These are phyloP conservation scores for Ophiostoma tasmaniense DNA, from an alignment of 2,329 filamentous ascomycete species.

Conservation along the genomic window DNA sequence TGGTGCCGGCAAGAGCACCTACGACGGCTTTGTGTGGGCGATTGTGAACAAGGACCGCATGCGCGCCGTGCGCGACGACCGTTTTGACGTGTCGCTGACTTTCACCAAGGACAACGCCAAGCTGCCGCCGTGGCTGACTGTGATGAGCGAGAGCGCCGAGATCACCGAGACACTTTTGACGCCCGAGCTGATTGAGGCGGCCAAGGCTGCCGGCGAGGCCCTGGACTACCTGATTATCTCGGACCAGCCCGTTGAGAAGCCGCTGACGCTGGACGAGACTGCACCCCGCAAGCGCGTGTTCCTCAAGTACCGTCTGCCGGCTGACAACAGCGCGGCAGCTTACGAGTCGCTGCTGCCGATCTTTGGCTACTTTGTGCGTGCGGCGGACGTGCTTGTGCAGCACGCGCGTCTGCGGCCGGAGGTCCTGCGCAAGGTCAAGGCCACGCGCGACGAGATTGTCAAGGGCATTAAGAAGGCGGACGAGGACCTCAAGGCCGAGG, in stretches of 20 bases:
- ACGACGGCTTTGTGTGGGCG: constrained; percentile 89
- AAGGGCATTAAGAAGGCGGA: constrained; percentile 69
- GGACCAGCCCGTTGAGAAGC: constrained; percentile 83
- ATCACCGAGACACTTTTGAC: constrained; percentile 83
- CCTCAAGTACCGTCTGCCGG: constrained; percentile 64
- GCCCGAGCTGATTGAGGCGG: constrained; percentile 72
- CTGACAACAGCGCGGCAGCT: constrained; percentile 38
- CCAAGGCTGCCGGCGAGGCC: constrained; percentile 67
- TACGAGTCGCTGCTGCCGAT: constrained; percentile 62
- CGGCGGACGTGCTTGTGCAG: constrained; percentile 73
- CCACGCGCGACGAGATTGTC: constrained; percentile 70
- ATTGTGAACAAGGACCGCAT: constrained; percentile 92
- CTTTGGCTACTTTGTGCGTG: constrained; percentile 71
- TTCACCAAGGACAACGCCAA: constrained; percentile 87
- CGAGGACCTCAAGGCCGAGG: constrained; percentile 74
- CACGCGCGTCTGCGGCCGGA: constrained; percentile 81
- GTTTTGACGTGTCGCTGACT: constrained; percentile 90
- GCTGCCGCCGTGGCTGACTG: constrained; percentile 78
- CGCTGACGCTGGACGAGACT: constrained; percentile 79
- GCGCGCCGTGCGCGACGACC: constrained; percentile 80
- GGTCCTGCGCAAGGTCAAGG: constrained; percentile 75
- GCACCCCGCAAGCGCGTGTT: constrained; percentile 77
- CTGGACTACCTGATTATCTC: constrained; percentile 83
- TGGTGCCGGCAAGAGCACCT: constrained; percentile 56
- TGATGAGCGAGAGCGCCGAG: constrained; percentile 96